Evolutionary conservation across 2,329 filamentous ascomycete genomes (phyloP), one percentile per base, ranked within the genome.

Genomic region (Coniochaeta hoffmannii): DNA sequence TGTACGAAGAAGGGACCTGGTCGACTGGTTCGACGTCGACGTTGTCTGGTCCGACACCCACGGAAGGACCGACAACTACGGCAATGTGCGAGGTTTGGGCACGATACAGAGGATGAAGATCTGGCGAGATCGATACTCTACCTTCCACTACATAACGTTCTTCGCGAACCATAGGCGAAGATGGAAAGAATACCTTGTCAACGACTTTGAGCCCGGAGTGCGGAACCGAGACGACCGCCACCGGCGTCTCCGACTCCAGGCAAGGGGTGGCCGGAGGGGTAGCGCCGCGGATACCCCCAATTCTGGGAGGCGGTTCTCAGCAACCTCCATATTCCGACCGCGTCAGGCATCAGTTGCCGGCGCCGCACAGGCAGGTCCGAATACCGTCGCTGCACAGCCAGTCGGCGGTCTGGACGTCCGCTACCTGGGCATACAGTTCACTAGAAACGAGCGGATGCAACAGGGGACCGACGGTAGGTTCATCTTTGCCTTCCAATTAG

Each of bases 21-120:
- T 80, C 31, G 76, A 74, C 60, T 79, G 76, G 63, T 80, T 75
- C 55, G 77, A 80, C 56, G 71, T 78, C 31, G 76, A 80, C 58
- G 76, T 80, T 10, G 68, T 77, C 34, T 80, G 77, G 76, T 77
- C 76, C 22, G 77, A 80, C 58, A 64, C 69, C 4, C 75, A 80
- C 57, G 68, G 73, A 50, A 71, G 77, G 36, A 79, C 75, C 3
- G 76, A 80, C 63, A 65, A 64, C 15, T 78, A 78, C 57, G 77
- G 77, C 49, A 78, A 73, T 31, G 71, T 80, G 12, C 73, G 73
- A 55, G 77, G 77, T 19, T 70, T 80, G 54, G 77, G 75, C 1
- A 74, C 76, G 1, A 77, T 79, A 41, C 77, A 80, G 64, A 68
- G 77, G 53, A 69, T 80, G 58, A 80, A 80, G 65, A 66, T 80